Evolutionary conservation across 305 asterid species (phyloP).

Genomic region (Euphrasia arctica): DNA sequence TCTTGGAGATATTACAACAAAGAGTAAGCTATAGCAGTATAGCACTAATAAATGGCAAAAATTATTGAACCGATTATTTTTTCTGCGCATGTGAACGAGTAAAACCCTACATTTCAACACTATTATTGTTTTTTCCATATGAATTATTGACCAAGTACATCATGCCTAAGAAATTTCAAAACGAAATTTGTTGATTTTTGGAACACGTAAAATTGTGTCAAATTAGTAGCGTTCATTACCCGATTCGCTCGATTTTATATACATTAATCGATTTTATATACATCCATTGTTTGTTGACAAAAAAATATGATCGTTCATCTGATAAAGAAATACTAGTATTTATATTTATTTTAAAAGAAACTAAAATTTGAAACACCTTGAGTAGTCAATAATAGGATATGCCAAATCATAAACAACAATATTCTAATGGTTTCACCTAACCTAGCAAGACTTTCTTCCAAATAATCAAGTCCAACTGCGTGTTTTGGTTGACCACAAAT

Average conservation of each 20-base stretch:
- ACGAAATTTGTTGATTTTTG: too few species aligned
- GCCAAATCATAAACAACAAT: slow-evolving; percentile 26
- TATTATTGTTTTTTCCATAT: neutral
- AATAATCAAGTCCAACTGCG: slow-evolving; percentile 15
- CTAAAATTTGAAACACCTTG: too few species aligned
- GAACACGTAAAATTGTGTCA: too few species aligned
- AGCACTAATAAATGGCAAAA: neutral
- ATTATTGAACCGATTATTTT: neutral
- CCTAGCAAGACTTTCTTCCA: slow-evolving; percentile 24
- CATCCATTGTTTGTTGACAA: too few species aligned
- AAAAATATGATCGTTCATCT: too few species aligned
- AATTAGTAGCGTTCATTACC: too few species aligned
- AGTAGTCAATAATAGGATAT: slow-evolving; percentile 28
- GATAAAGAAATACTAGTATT: too few species aligned
- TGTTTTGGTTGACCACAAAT: slow-evolving; percentile 27
- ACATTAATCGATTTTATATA: too few species aligned
- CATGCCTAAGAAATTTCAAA: neutral
- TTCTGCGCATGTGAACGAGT: neutral
- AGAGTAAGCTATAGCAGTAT: too few species aligned
- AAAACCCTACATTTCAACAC: slow-evolving; percentile 4
- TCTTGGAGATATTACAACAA: neutral
- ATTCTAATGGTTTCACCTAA: slow-evolving; percentile 29
- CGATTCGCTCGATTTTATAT: too few species aligned
- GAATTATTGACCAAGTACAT: slow-evolving; percentile 1
- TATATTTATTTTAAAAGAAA: too few species aligned